Evolutionary conservation across 2,329 filamentous ascomycete genomes (phyloP), one percentile per base, ranked within the genome.

Genomic region (Cryphonectria radicalis): DNA sequence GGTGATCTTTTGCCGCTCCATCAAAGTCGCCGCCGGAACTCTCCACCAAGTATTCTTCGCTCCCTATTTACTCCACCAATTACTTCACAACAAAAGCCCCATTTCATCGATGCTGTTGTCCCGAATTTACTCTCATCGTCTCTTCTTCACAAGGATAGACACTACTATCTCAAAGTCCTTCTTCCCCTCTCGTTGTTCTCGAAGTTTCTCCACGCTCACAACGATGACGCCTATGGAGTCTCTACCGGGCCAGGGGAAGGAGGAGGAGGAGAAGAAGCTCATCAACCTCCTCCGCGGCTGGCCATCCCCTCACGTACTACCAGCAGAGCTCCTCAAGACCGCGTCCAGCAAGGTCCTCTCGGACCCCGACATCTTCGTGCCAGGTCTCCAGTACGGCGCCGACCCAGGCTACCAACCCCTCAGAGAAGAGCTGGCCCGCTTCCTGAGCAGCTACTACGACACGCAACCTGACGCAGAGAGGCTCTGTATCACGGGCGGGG

Each of bases 401-500:
- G 93, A 97, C 79, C 83, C 88, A 60, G 95, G 95, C 40, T 92
- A 92, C 76, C 82, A 86, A 73, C 89, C 90, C n/a, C 84, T 96
- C 53, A 87, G 93, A 19, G 84, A 88, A 73, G 86, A 88, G 57
- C 81, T 97, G 46, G 91, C 93, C 4, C 78, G 81, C 55, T 97
- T 93, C 92, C 84, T 97, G 57, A 86, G 84, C 1, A 75, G 77
- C 0, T 91, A 91, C 76, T 95, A 93, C 78, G 74, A 78, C 66
- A 76, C 80, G 13, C 69, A 75, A 70, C 75, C 79, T 7, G 84
- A 85, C 19, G 77, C 85, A 4, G 84, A 89, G 3, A 87, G 93
- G 43, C 91, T 97, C 68, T 92, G 91, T 78, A 91, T 97, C 78
- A 93, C 93, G 0, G 94, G 94, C 62, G 95, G 95, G 22, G 95